Conservation (phyloP, 2,329 filamentous ascomycete genomes). For the Alternaria arborescens region DNA sequence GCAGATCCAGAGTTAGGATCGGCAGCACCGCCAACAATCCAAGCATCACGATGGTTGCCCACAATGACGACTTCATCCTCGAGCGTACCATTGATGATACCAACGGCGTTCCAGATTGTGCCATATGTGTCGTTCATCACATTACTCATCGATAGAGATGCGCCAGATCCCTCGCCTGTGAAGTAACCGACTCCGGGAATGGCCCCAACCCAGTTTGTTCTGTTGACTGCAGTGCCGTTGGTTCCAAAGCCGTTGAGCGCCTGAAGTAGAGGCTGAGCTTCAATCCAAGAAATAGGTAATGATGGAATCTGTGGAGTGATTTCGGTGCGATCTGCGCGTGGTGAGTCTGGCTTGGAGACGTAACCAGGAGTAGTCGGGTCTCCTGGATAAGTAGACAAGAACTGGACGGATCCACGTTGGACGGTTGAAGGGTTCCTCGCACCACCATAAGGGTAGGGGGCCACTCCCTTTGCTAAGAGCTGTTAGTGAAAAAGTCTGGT, state of each 20-base stretch:
- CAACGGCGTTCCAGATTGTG: constrained; percentile 78
- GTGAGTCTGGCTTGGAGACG: constrained; percentile 81
- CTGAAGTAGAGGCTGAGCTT: constrained; percentile 81
- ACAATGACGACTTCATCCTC: constrained; percentile 63
- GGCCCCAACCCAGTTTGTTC: constrained; percentile 49
- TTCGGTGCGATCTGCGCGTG: constrained; percentile 70
- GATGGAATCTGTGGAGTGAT: constrained; percentile 82
- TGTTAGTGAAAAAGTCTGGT: neutral
- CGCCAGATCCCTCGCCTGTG: constrained; percentile 63
- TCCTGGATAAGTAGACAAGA: constrained; percentile 65
- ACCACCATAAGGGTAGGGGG: constrained; percentile 54
- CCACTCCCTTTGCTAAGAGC: constrained; percentile 52
- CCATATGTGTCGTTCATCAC: constrained; percentile 84
- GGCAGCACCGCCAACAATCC: constrained; percentile 62
- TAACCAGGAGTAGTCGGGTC: constrained; percentile 65
- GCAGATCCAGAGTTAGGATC: constrained; percentile 63
- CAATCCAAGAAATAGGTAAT: constrained; percentile 82
- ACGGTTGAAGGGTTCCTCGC: constrained; percentile 57
- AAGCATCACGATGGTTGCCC: constrained; percentile 64
- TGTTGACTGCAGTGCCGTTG: constrained; percentile 54
- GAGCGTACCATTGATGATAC: constrained; percentile 74
- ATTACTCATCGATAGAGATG: constrained; percentile 61
- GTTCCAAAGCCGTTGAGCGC: constrained; percentile 85
- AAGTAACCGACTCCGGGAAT: constrained; percentile 49
- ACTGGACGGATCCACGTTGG: constrained; percentile 62